Conservation (phyloP, 75 land plant genomes). For the Cryptomeria japonica region DNA sequence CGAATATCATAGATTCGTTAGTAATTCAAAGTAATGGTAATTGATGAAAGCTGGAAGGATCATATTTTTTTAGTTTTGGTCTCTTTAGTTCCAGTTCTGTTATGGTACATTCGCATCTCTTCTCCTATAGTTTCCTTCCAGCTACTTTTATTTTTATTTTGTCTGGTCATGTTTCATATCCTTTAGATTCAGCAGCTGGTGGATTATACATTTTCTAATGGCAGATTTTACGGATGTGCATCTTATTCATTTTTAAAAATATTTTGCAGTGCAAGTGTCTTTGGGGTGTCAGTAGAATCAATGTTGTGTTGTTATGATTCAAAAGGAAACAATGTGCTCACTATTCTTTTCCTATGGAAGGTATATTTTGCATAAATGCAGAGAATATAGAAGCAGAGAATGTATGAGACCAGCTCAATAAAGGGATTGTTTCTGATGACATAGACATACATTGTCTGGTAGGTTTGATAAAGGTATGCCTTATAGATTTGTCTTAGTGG, state of each 20-base stretch:
- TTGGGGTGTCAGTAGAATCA: conserved; percentile 95
- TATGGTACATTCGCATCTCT: background rate
- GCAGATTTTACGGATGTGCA: background rate
- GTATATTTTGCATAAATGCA: conserved; percentile 93
- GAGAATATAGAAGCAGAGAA: conserved; percentile 90
- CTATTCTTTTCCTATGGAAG: conserved; percentile 92
- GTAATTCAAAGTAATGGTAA: background rate
- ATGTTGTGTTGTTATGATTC: conserved; percentile 93
- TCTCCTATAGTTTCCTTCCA: background rate
- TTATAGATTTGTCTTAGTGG: background rate
- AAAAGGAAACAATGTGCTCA: conserved; percentile 91
- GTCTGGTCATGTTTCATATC: background rate
- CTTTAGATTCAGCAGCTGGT: background rate
- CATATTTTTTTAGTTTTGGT: background rate
- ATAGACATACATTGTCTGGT: conserved; percentile 97
- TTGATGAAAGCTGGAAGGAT: background rate
- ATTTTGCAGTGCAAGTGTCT: conserved; percentile 80
- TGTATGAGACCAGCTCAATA: conserved; percentile 91
- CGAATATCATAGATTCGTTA: background rate
- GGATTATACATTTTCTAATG: background rate
- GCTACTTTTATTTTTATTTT: background rate
- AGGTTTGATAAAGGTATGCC: conserved; percentile 80
- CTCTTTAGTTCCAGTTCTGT: background rate
- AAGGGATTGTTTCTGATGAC: conserved; percentile 84
- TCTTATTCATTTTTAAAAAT: background rate